A percentile compares a stretch with the other conserved stretches of the same genome.
phyloP scores from a whole-genome alignment of 495 filamentous ascomycete species.

The Haplographium delicatum region DNA sequence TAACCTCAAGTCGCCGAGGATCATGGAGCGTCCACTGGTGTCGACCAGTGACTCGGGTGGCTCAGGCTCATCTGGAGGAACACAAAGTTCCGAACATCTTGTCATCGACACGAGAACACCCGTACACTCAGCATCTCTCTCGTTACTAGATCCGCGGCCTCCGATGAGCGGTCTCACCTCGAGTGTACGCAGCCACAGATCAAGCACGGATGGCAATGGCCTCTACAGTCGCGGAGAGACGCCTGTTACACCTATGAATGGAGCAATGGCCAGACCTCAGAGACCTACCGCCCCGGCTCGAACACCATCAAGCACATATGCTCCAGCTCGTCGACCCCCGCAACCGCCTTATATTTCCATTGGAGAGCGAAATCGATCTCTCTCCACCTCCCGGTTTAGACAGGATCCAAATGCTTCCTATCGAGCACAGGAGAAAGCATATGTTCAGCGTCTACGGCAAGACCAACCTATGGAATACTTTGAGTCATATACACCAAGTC shows the following conservation, averaged over 20 bases:
- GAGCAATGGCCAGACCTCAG: conserved; percentile 38
- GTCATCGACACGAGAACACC: conserved; percentile 33
- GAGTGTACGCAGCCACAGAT: conserved; percentile 14
- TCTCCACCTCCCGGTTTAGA: conserved; percentile 42
- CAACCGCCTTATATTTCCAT: conserved; percentile 27
- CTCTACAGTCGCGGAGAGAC: conserved; percentile 25
- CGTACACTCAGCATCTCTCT: conserved; percentile 26
- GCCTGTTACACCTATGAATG: conserved; percentile 21
- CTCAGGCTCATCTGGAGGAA: conserved; percentile 60
- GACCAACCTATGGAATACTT: conserved; percentile 60
- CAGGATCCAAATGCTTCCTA: conserved; percentile 76
- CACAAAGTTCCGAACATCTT: conserved; percentile 35
- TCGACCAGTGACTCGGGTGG: conserved; percentile 57
- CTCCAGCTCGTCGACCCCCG: conserved; percentile 64
- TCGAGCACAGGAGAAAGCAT: conserved; percentile 74
- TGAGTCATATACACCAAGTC: conserved; percentile 59
- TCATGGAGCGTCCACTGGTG: conserved; percentile 50
- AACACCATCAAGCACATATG: conserved; percentile 68
- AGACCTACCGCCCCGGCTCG: conserved; percentile 56
- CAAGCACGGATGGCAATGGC: conserved; percentile 14
- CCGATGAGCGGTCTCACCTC: conserved; percentile 25
- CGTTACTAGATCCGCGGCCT: conserved; percentile 30
- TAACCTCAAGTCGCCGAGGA: conserved; percentile 30
- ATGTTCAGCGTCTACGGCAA: conserved; percentile 70
- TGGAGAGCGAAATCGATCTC: conserved; percentile 44